These are phyloP conservation scores for Cyphellophora attinorum DNA, from an alignment of 2,329 filamentous ascomycete species.

Conservation along the genomic window DNA sequence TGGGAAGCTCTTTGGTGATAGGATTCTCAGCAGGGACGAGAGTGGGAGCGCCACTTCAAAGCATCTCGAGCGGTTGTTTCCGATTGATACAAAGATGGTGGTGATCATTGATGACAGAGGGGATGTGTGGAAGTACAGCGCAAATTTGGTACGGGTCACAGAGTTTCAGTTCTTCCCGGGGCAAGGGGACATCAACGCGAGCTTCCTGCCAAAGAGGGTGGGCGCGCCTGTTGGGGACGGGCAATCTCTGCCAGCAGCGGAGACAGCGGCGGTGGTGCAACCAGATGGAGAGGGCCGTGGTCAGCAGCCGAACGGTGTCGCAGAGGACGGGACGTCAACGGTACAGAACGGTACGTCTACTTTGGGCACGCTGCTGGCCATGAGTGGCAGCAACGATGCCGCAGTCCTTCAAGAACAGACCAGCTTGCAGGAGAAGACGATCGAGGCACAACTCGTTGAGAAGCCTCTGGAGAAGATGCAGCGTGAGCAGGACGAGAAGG, in stretches of 20 bases:
- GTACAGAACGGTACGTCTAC: conserved; percentile 28
- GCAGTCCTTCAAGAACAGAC: conserved; percentile 63
- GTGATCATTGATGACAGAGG: conserved; percentile 96
- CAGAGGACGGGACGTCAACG: conserved; percentile 12
- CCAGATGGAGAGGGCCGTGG: conserved; percentile 5
- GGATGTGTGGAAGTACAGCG: conserved; percentile 90
- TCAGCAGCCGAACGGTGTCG: conserved; percentile 9
- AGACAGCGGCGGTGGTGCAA: conserved; percentile 18
- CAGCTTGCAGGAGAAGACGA: conserved; percentile 74
- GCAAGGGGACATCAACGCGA: conserved; percentile 97
- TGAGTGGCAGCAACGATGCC: conserved; percentile 62
- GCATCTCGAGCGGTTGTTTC: conserved; percentile 81
- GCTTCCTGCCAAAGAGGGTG: conserved; percentile 74
- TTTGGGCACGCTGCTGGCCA: conserved; percentile 66
- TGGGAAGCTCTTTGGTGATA: conserved; percentile 79
- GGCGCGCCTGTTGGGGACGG: conserved; percentile 37
- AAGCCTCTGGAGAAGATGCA: conserved; percentile 87
- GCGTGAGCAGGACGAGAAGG: conserved; percentile 78
- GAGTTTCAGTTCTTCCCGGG: conserved; percentile 98
- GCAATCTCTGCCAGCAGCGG: too few species aligned
- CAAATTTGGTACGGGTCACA: conserved; percentile 87
- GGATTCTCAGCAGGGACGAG: conserved; percentile 92
- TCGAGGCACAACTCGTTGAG: conserved; percentile 82
- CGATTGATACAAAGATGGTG: conserved; percentile 97
- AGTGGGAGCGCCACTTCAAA: conserved; percentile 90